phyloP scores from a whole-genome alignment of 1,139 yeast species.

The Suhomyces bokatorum region DNA sequence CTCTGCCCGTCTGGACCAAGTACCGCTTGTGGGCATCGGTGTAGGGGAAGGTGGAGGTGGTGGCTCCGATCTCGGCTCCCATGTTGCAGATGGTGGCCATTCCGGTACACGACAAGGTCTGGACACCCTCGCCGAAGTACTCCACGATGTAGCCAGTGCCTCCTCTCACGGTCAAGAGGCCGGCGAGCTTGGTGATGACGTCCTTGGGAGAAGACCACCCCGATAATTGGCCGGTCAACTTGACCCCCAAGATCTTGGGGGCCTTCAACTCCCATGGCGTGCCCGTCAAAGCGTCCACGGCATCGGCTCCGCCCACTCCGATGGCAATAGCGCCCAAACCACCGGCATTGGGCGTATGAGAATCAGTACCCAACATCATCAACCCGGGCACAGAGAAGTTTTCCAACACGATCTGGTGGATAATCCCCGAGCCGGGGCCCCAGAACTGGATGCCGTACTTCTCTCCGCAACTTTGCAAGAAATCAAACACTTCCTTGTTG shows the following conservation, averaged over 20 bases:
- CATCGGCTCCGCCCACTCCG: slow-evolving; percentile 99
- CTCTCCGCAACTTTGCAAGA: slow-evolving; percentile 84
- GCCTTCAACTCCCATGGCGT: slow-evolving; percentile 99
- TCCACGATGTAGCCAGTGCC: slow-evolving; percentile 97
- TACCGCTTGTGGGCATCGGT: slow-evolving; percentile 84
- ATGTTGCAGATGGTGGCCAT: slow-evolving; percentile 99
- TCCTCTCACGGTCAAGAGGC: slow-evolving; percentile 88
- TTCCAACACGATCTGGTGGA: slow-evolving; percentile 95
- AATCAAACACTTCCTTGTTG: slow-evolving; percentile 92
- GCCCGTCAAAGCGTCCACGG: slow-evolving; percentile 94
- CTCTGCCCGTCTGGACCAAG: slow-evolving; percentile 77
- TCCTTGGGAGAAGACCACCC: slow-evolving; percentile 98
- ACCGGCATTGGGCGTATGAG: slow-evolving; percentile 98
- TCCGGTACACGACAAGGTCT: slow-evolving; percentile 87
- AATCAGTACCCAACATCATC: slow-evolving; percentile 96
- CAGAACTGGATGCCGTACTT: slow-evolving; percentile 96
- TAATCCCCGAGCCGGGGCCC: slow-evolving; percentile 99
- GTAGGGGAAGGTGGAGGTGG: slow-evolving; percentile 95
- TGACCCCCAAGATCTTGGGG: slow-evolving; percentile 88
- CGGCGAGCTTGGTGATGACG: slow-evolving; percentile 88
- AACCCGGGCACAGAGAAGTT: slow-evolving; percentile 93
- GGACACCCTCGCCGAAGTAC: slow-evolving; percentile 93
- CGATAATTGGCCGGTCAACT: slow-evolving; percentile 77
- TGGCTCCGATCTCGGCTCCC: slow-evolving; percentile 99
- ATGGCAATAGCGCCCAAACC: slow-evolving; percentile 96